A percentile compares a stretch with the other conserved stretches of the same genome.
These are phyloP conservation scores for Hyaloscypha hepaticicola DNA, from an alignment of 495 filamentous ascomycete genomes.

Conservation along the genomic window DNA sequence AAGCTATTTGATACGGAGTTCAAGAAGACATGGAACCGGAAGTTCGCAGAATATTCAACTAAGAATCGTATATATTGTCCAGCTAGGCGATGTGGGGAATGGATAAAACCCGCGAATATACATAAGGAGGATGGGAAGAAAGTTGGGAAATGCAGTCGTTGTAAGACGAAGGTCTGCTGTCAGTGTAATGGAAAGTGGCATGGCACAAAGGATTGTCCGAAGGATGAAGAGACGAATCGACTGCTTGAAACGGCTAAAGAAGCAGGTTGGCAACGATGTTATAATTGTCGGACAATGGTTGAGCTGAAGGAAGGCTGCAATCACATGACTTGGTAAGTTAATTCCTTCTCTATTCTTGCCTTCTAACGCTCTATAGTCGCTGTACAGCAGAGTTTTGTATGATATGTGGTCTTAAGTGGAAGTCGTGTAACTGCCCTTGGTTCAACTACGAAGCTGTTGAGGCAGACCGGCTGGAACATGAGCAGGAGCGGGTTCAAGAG, in stretches of 20 bases:
- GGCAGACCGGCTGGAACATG: slow-evolving; percentile 55
- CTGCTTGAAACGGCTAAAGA: slow-evolving; percentile 67
- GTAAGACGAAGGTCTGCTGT: slow-evolving; percentile 71
- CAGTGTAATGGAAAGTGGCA: slow-evolving; percentile 75
- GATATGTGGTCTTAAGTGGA: slow-evolving; percentile 76
- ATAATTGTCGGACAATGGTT: slow-evolving; percentile 71
- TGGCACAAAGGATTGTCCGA: slow-evolving; percentile 62
- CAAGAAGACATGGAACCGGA: slow-evolving; percentile 74
- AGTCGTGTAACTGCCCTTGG: slow-evolving; percentile 77
- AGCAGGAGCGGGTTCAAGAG: slow-evolving; percentile 45
- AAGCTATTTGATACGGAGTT: slow-evolving; percentile 68
- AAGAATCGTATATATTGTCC: slow-evolving; percentile 77
- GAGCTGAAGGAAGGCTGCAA: slow-evolving; percentile 80
- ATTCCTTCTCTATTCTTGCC: not conserved
- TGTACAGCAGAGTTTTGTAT: slow-evolving; percentile 84
- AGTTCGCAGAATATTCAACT: slow-evolving; percentile 71
- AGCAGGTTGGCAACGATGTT: slow-evolving; percentile 75
- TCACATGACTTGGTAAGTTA: slow-evolving; percentile 75
- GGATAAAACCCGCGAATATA: slow-evolving; percentile 70
- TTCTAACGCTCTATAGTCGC: slow-evolving; percentile 46
- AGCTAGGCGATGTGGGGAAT: slow-evolving; percentile 64
- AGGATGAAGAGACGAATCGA: slow-evolving; percentile 64
- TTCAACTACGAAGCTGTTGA: slow-evolving; percentile 67
- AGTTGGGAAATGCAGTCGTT: slow-evolving; percentile 62
- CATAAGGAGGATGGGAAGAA: slow-evolving; percentile 49